Evolutionary conservation across 2,329 filamentous ascomycete species (phyloP), one percentile per base, ranked within the genome.

Genomic region (Tolypocladium guangdongense): DNA sequence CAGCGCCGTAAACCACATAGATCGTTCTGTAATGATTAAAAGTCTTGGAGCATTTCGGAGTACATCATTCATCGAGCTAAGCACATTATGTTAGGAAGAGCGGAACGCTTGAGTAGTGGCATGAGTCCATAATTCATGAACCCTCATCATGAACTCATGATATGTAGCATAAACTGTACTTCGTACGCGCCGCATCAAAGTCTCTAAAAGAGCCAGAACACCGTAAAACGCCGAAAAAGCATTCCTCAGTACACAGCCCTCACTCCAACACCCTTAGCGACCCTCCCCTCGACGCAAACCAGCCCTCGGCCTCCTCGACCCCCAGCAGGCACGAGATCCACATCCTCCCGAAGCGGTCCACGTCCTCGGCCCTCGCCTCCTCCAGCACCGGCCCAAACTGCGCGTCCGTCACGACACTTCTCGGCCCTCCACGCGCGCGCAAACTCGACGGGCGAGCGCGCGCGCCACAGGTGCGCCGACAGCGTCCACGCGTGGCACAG

Each of bases 271-370:
- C 20, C 38, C 46, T 50, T 24, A 61, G 43, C 7, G 54, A 54
- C 8, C 59, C 58, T 4, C 60, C 60, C n/a, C 54, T 52, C 8
- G 56, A 62, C 3, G 55, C 62, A 54, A 70, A 68, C 68, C 66
- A 71, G 1, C 61, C 63, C 39, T 66, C 64, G 0, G 67, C 60
- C 43, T 70, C 68, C 6, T 68, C 66, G 7, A 63, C 57, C 1
- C 67, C 67, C 49, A 69, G 2, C 47, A 64, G 45, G 16, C 61
- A 60, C 35, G 66, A 62, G 27, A 70, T 60, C 39, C 68, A 59
- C 24, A 71, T 68, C 57, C 55, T 64, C 8, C 73, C 70, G 68
- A 76, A 76, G 54, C 64, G 38, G 62, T 78, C 67, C 55, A 77
- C 66, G 53, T 71, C 64, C 58, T 74, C 64, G 56, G 72, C 68